Evolutionary conservation across 2,329 filamentous ascomycete species (phyloP).

Genomic region (Fusarium sp.): DNA sequence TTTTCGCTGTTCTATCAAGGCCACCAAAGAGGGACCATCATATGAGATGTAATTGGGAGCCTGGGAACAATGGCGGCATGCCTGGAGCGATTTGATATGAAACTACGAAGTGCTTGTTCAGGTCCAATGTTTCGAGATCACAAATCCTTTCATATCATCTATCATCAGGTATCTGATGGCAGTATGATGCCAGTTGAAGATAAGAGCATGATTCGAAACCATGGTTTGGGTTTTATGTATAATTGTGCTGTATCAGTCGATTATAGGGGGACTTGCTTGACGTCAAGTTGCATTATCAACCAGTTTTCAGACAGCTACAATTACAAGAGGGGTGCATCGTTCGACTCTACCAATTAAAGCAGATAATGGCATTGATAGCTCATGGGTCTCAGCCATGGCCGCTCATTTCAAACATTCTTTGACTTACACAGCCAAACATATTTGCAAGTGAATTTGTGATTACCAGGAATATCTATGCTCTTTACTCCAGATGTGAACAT

Average conservation of each 20-base stretch:
- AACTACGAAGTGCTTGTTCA: neutral
- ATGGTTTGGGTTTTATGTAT: neutral
- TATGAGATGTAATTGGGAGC: neutral
- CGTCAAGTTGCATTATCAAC: neutral
- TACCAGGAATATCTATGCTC: neutral
- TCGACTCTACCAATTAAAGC: fast-evolving
- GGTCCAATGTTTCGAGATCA: fast-evolving
- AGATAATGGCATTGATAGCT: neutral
- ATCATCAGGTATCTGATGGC: neutral
- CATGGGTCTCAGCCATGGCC: neutral
- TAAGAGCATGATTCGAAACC: neutral
- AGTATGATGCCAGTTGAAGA: neutral
- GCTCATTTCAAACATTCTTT: neutral
- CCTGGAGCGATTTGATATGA: neutral
- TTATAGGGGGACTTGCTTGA: neutral
- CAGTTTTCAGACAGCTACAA: too few relatives aligned
- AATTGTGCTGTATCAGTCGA: neutral
- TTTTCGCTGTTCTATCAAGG: neutral
- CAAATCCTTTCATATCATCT: neutral
- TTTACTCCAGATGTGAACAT: fast-evolving
- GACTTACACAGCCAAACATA: neutral
- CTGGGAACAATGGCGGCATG: too few relatives aligned
- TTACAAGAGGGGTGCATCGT: too few relatives aligned
- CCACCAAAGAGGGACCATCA: neutral
- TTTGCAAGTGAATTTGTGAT: too few relatives aligned